Evolutionary conservation across 192 early-diverging fungal species (phyloP).

Genomic region (Neocallimastix lanati): DNA sequence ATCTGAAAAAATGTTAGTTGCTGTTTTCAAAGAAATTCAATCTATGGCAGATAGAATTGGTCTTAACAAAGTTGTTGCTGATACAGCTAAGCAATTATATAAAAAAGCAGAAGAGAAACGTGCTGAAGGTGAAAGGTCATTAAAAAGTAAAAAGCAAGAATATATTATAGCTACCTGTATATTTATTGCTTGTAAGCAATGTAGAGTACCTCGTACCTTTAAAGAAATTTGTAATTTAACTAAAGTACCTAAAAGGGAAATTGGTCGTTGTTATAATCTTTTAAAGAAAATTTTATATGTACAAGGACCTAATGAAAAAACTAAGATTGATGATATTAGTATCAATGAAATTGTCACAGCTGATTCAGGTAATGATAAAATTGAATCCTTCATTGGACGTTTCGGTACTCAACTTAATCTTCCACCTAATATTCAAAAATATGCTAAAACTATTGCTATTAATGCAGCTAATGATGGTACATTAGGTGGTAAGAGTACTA

Average conservation of each 20-base stretch:
- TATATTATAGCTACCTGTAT: slow-evolving; percentile 80
- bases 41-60: slow-evolving; percentile 66
- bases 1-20: slow-evolving; percentile 50
- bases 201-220: slow-evolving; percentile 70
- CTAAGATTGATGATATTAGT: slow-evolving; percentile 13
- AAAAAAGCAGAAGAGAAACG: slow-evolving; percentile 50
- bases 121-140: slow-evolving; percentile 29
- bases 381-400: background rate
- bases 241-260: slow-evolving; percentile 81
- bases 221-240: slow-evolving; percentile 83
- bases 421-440: background rate
- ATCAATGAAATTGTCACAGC: slow-evolving; percentile 41
- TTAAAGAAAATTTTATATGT: slow-evolving; percentile 10
- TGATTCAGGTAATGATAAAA: slow-evolving; percentile 20
- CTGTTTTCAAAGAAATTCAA: slow-evolving; percentile 57
- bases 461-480: slow-evolving; percentile 60
- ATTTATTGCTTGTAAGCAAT: slow-evolving; percentile 76
- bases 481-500: slow-evolving; percentile 76
- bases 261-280: slow-evolving; percentile 63
- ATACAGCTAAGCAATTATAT: slow-evolving; percentile 76
- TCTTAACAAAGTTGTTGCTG: slow-evolving; percentile 46
- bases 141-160: slow-evolving; percentile 50
- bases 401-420: slow-evolving; percentile 1
- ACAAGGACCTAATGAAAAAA: background rate
- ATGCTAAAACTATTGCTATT: slow-evolving; percentile 16